These are phyloP conservation scores for Calonectria fujianensis DNA, from an alignment of 2,329 filamentous ascomycete genomes.

Conservation along the genomic window DNA sequence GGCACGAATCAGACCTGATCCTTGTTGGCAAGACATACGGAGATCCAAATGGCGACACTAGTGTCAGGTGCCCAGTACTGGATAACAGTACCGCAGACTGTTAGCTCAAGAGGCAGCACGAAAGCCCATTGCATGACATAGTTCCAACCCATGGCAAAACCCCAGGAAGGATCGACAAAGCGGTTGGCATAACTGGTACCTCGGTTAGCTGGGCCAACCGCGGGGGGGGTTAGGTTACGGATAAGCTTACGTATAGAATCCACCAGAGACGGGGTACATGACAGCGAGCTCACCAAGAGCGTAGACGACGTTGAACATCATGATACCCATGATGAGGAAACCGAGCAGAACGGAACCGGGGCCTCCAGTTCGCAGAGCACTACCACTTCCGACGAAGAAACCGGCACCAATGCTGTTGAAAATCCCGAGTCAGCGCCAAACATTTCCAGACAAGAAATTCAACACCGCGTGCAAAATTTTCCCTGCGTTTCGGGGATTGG, in stretches of 20 bases:
- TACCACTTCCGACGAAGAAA: slow-evolving; percentile 76
- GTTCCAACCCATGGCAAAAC: slow-evolving; percentile 68
- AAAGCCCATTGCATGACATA: slow-evolving; percentile 68
- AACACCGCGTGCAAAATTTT: neutral
- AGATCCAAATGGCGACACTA: slow-evolving; percentile 72
- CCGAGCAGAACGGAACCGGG: slow-evolving; percentile 67
- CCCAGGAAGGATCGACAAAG: slow-evolving; percentile 74
- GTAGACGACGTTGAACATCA: slow-evolving; percentile 78
- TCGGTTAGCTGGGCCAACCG: slow-evolving; percentile 23
- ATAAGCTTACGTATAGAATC: slow-evolving; percentile 68
- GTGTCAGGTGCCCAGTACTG: slow-evolving; percentile 68
- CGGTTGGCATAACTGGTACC: slow-evolving; percentile 67
- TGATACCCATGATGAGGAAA: slow-evolving; percentile 74
- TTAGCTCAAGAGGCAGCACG: slow-evolving; percentile 68
- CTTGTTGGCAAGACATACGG: slow-evolving; percentile 50
- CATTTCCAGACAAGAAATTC: too few relatives aligned
- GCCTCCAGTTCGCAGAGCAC: slow-evolving; percentile 59
- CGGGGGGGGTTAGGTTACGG: neutral
- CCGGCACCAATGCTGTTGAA: slow-evolving; percentile 70
- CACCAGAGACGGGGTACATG: slow-evolving; percentile 69
- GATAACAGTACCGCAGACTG: slow-evolving; percentile 70
- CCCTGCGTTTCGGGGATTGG: neutral
- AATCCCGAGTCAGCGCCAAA: slow-evolving; percentile 7
- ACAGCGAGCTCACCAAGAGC: slow-evolving; percentile 73
- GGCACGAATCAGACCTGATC: neutral